phyloP scores from a whole-genome alignment of 2,329 filamentous ascomycete genomes.

The Curvularia spicifera region DNA sequence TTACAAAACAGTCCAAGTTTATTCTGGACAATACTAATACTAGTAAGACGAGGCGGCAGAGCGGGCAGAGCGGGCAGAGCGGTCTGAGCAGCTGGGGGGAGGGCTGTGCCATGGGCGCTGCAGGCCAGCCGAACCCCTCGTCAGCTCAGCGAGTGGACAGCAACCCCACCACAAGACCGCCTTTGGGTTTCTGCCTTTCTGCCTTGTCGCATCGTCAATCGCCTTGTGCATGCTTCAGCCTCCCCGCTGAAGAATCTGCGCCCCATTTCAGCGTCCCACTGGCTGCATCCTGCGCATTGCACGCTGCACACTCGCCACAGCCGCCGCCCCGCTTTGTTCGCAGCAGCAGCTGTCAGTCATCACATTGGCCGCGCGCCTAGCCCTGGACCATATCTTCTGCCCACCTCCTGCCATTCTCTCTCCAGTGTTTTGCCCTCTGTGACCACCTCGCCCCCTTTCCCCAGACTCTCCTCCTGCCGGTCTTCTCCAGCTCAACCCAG shows the following conservation, averaged over 20 bases:
- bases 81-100: constrained; percentile 26
- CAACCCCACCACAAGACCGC: constrained; percentile 30
- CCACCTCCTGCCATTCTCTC: constrained; percentile 23
- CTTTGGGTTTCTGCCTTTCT: constrained; percentile 13
- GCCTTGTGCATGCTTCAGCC: constrained; percentile 20
- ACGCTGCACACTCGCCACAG: constrained; percentile 22
- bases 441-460: constrained; percentile 3
- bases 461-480: constrained; percentile 56
- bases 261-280: constrained; percentile 18
- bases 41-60: too few species aligned
- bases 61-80: constrained; percentile 11
- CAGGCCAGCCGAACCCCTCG: constrained; percentile 17
- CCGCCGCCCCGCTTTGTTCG: constrained; percentile 29
- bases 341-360: constrained; percentile 29
- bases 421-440: constrained; percentile 12
- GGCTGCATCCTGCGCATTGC: constrained; percentile 8
- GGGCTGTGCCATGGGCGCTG: constrained; percentile 13
- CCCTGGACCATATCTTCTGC: constrained; percentile 32
- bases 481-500: background rate
- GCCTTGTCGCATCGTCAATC: constrained; percentile 22
- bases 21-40: background rate
- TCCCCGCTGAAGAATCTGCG: constrained; percentile 26
- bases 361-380: constrained; percentile 40
- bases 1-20: background rate
- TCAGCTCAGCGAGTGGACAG: constrained; percentile 18